phyloP scores from a whole-genome alignment of 371 early-diverging fungal species.

The Mucor lusitanicus region DNA sequence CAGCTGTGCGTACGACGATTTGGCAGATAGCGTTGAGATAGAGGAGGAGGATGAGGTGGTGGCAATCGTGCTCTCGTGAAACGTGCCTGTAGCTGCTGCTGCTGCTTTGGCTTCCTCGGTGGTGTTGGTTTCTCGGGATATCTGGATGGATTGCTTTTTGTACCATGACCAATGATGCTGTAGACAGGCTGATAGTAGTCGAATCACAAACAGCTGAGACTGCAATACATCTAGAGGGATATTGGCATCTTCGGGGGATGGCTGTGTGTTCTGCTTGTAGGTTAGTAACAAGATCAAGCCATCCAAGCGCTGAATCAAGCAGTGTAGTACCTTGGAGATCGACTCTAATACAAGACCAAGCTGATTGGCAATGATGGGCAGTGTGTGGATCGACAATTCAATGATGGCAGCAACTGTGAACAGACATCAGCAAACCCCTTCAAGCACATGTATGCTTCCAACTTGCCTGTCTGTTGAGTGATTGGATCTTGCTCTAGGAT shows the following conservation, averaged over 20 bases:
- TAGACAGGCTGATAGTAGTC: conserved; percentile 72
- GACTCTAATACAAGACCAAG: conserved; percentile 59
- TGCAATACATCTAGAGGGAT: conserved; percentile 65
- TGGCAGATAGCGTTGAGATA: conserved; percentile 4
- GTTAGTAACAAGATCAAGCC: conserved; percentile 7
- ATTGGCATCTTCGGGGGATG: conserved; percentile 44
- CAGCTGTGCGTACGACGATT: not conserved
- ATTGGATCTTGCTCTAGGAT: conserved; percentile 65
- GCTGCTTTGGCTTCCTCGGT: conserved; percentile 22
- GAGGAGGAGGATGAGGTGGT: not conserved
- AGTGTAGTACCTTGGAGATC: conserved; percentile 67
- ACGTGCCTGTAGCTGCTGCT: conserved; percentile 22
- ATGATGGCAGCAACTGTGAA: conserved; percentile 55
- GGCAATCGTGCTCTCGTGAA: not conserved
- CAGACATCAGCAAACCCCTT: not conserved
- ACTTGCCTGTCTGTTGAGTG: conserved; percentile 60
- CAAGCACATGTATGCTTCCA: not conserved
- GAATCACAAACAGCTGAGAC: conserved; percentile 74
- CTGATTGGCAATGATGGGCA: conserved; percentile 52
- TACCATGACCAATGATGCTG: conserved; percentile 71
- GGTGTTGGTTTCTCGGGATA: conserved; percentile 10
- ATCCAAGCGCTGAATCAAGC: not conserved
- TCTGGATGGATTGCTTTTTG: conserved; percentile 42
- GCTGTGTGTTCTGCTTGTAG: conserved; percentile 19
- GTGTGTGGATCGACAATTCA: conserved; percentile 57